Base-by-base conservation (phyloP, 2,329 filamentous ascomycete genomes). In the Alternaria triticina region DNA sequence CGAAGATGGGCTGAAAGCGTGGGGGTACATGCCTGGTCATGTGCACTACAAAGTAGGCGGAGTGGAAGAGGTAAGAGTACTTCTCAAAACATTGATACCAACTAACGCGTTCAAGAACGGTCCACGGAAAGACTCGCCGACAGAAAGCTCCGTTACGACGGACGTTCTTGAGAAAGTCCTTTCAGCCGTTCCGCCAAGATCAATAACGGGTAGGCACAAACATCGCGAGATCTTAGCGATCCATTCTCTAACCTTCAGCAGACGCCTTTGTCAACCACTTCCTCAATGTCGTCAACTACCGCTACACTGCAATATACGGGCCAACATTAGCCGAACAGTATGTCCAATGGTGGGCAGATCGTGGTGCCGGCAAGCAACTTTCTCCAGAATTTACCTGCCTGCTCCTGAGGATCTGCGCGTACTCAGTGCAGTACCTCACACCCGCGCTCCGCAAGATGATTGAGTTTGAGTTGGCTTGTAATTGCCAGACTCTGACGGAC, bases 261-360 rank as follows among this genome's bases (percentile, higher is more conserved):
- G 83, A 85, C 61, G 75, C 79, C 3, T 75, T 86, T 15, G 77
- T 85, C 2, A 82, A 85, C 49, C 79, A 83, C 64, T 86, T 82
- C 64, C 74, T 85, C 8, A 75, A 73, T 49, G 77, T 80, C 5
- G 79, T 81, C 45, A 85, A 86, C 59, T 80, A 82, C 56, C 80
- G 82, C 28, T 85, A 85, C 63, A 84, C 81, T 61, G 72, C 79
- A 43, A 77, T 85, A 8, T 85, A 85, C 59, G 82, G 81, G 3
- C 80, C 82, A 5, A 80, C 79, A 2, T 83, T 85, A 45, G 79
- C 80, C 15, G 75, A 80, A 1, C 80, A 82, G 20, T 85, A 85
- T 67, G 76, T 80, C 9, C 69, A 78, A 33, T 85, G 83, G 83
- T 85, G 84, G 82, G 67, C 75, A 33, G 73, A 80, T 57, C 74